A percentile compares a stretch with the other conserved stretches of the same genome.
phyloP scores from a whole-genome alignment of 305 asterid species.

The Plantago lanceolata region DNA sequence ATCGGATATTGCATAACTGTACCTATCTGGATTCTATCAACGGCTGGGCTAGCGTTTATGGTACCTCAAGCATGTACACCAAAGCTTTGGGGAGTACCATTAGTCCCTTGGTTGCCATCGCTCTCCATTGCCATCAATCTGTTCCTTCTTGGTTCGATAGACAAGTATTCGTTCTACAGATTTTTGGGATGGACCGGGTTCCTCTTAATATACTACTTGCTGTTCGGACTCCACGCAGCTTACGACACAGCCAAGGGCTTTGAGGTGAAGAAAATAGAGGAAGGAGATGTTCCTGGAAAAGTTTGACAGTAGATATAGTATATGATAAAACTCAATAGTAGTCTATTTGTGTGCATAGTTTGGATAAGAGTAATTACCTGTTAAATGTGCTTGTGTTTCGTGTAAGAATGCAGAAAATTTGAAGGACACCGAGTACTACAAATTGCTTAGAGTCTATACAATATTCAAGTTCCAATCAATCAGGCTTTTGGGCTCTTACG shows the following conservation, averaged over 20 bases:
- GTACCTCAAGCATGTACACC: constrained; percentile 44
- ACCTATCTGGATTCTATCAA: constrained; percentile 42
- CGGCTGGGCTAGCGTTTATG: constrained; percentile 29
- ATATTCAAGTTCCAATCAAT: too few relatives aligned
- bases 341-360: neutral
- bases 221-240: constrained; percentile 52
- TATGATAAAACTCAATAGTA: neutral
- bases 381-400: too few relatives aligned
- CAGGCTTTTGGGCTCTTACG: too few relatives aligned
- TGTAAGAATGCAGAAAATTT: too few relatives aligned
- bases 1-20: constrained; percentile 37
- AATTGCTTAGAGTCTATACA: too few relatives aligned
- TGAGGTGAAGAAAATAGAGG: constrained; percentile 12
- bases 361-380: neutral
- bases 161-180: constrained; percentile 36
- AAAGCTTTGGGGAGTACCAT: constrained; percentile 50
- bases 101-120: constrained; percentile 59
- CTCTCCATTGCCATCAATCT: constrained; percentile 44
- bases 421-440: too few relatives aligned
- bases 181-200: constrained; percentile 41
- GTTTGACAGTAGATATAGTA: neutral
- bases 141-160: constrained; percentile 52
- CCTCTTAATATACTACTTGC: constrained; percentile 36
- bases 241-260: constrained; percentile 44
- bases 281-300: neutral